Evolutionary conservation across 139 green algal species (phyloP).

Genomic region (Chlorella sp.): DNA sequence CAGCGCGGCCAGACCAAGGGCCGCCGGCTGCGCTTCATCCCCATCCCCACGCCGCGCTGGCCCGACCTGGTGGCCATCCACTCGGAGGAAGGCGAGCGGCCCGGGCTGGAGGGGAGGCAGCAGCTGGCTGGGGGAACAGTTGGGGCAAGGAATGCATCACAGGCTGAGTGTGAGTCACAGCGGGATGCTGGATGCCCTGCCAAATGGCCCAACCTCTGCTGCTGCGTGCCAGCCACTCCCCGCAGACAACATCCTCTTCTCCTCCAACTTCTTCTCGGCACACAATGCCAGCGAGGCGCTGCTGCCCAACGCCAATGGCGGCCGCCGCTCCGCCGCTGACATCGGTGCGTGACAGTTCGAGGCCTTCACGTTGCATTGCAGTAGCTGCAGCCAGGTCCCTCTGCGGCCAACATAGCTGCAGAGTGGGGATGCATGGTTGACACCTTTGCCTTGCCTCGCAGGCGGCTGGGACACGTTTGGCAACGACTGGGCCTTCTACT

Average conservation of each 20-base stretch:
- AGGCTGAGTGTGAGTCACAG: no score
- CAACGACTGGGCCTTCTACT: slow-evolving; percentile 92
- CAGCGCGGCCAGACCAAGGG: background rate
- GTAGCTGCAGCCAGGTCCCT: no score
- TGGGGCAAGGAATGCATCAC: no score
- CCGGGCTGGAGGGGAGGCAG: background rate
- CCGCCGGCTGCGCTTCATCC: slow-evolving; percentile 58
- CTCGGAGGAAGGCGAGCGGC: slow-evolving; percentile 9
- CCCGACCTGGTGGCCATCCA: slow-evolving; percentile 78
- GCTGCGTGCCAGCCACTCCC: background rate
- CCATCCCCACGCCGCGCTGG: slow-evolving; percentile 87
- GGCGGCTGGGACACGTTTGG: slow-evolving; percentile 78
- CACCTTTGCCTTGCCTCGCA: no score
- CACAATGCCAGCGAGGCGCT: slow-evolving; percentile 77
- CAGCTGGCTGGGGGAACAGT: background rate
- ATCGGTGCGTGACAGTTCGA: no score
- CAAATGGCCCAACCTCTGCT: background rate
- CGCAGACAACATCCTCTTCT: slow-evolving; percentile 69
- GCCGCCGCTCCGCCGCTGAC: no score
- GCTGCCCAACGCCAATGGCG: no score
- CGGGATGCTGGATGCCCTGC: no score
- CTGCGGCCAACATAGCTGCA: no score
- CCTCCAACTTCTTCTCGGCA: slow-evolving; percentile 87
- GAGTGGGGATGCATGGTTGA: no score
- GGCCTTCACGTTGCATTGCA: no score